Evolutionary conservation across 371 early-diverging fungal genomes (phyloP).

Genomic region (Circinella minor): DNA sequence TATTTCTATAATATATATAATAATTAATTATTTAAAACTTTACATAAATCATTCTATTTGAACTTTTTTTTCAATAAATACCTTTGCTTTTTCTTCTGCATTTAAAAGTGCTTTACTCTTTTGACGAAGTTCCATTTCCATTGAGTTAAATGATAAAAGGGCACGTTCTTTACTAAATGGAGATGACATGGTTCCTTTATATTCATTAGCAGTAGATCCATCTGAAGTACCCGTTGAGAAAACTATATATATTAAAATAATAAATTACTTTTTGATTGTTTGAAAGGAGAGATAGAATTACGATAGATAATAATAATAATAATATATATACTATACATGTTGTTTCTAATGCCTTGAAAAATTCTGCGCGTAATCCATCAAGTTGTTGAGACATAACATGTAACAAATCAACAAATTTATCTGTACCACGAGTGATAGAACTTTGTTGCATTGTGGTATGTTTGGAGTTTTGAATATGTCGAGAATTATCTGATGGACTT

Average conservation of each 20-base stretch:
- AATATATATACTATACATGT: constrained; percentile 30
- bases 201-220: neutral
- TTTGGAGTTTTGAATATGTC: neutral
- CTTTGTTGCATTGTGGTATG: neutral
- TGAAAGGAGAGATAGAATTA: no score
- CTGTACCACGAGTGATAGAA: constrained; percentile 11
- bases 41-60: neutral
- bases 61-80: constrained; percentile 5
- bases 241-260: neutral
- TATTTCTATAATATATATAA: constrained; percentile 29
- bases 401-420: constrained; percentile 40
- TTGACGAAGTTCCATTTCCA: constrained; percentile 26
- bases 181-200: neutral
- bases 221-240: constrained; percentile 13
- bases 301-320: neutral
- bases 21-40: neutral
- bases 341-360: constrained; percentile 56
- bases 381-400: constrained; percentile 56
- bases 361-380: constrained; percentile 62
- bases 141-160: constrained; percentile 6
- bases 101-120: constrained; percentile 42
- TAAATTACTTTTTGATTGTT: no score
- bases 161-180: neutral
- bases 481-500: constrained; percentile 2
- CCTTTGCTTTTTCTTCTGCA: constrained; percentile 41